Conservation (phyloP, 805 yeast genomes). For the Saturnispora zaruensis region DNA sequence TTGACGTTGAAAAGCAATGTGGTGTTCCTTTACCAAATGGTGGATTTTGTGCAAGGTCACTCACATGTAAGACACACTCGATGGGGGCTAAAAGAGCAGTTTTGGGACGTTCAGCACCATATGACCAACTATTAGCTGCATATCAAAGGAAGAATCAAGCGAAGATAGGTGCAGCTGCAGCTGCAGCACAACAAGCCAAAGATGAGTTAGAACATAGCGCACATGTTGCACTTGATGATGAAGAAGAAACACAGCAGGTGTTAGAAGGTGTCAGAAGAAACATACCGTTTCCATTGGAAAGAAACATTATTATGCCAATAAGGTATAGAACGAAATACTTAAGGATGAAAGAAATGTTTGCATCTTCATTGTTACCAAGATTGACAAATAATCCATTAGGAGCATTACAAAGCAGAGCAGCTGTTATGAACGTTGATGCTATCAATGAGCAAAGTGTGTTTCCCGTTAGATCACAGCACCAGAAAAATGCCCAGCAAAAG, state of each 20-base stretch:
- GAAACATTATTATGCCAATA: slow-evolving; percentile 62
- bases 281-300: slow-evolving; percentile 75
- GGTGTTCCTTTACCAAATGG: slow-evolving; percentile 93
- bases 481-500: slow-evolving; percentile 17
- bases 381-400: slow-evolving; percentile 55
- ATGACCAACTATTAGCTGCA: slow-evolving; percentile 77
- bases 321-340: slow-evolving; percentile 64
- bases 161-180: slow-evolving; percentile 73
- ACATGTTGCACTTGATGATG: slow-evolving; percentile 58
- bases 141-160: slow-evolving; percentile 92
- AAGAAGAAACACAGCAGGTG: slow-evolving; percentile 88
- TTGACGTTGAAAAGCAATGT: slow-evolving; percentile 89
- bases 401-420: slow-evolving; percentile 72
- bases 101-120: slow-evolving; percentile 85
- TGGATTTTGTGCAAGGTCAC: slow-evolving; percentile 90
- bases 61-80: slow-evolving; percentile 95
- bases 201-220: slow-evolving; percentile 50
- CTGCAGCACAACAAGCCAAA: slow-evolving; percentile 68
- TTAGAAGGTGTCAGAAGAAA: slow-evolving; percentile 80
- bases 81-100: slow-evolving; percentile 98
- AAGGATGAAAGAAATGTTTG: slow-evolving; percentile 90
- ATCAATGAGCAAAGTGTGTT: slow-evolving; percentile 51
- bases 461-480: slow-evolving; percentile 43
- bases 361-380: slow-evolving; percentile 68
- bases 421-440: slow-evolving; percentile 63